A percentile compares a stretch with the other conserved stretches of the same genome.
These are phyloP conservation scores for Penicillium sp. DNA, from an alignment of 2,329 filamentous ascomycete species.

Conservation along the genomic window DNA sequence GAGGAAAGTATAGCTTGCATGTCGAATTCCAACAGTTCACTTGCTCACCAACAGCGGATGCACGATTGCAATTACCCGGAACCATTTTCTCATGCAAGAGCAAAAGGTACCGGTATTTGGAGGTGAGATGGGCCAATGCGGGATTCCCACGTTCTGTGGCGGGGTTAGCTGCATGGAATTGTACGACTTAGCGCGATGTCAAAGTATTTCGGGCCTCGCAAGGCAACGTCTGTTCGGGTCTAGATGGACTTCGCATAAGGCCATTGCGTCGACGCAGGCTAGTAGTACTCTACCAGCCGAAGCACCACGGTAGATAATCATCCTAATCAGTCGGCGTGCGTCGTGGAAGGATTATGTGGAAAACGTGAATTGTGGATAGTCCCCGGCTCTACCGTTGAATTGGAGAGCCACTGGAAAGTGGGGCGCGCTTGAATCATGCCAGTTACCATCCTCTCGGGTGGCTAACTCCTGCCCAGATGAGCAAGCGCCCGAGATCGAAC, in stretches of 20 bases:
- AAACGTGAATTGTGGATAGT: background rate
- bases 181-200: background rate
- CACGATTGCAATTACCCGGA: background rate
- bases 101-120: constrained; percentile 1
- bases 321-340: background rate
- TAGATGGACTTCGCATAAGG: background rate
- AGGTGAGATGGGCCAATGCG: background rate
- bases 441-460: background rate
- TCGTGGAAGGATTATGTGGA: background rate
- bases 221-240: background rate
- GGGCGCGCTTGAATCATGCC: constrained; percentile 2
- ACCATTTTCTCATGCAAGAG: background rate
- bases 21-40: background rate
- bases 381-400: background rate
- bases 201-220: background rate
- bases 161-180: constrained; percentile 2
- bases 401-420: constrained; percentile 1
- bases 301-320: background rate
- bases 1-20: background rate
- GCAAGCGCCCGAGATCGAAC: background rate
- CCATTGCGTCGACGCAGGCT: background rate
- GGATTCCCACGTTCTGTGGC: constrained; percentile 11
- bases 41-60: background rate
- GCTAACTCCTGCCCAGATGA: constrained; percentile 9
- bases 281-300: background rate